A percentile compares a stretch with the other conserved stretches of the same genome.
phyloP scores from a whole-genome alignment of 2,329 filamentous ascomycete genomes.

The Aspergillus awamori region DNA sequence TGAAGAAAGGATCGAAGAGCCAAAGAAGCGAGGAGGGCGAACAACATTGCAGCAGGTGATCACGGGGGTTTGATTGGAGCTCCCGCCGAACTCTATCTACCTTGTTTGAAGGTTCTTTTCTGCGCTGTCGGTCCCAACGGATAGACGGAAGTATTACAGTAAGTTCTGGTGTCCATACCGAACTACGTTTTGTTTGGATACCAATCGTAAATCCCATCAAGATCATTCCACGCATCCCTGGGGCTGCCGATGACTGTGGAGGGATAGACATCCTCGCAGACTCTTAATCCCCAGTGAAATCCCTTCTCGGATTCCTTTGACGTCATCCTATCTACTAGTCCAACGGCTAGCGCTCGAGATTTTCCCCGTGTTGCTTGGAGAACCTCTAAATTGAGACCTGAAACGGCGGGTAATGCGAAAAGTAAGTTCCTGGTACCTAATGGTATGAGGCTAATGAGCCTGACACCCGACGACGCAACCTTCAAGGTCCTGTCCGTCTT shows the following conservation, averaged over 20 bases:
- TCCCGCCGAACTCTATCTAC: conserved; percentile 8
- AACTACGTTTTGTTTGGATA: background rate
- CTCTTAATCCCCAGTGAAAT: background rate
- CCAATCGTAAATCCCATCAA: background rate
- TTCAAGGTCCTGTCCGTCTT: background rate
- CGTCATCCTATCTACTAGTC: conserved; percentile 12
- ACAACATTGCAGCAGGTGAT: conserved; percentile 17
- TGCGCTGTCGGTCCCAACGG: background rate
- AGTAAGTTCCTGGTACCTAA: conserved; percentile 10
- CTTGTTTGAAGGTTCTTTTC: background rate
- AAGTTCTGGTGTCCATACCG: background rate
- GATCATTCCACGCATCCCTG: background rate
- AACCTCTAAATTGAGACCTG: conserved; percentile 2
- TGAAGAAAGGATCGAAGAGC: conserved; percentile 13
- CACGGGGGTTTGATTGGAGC: conserved; percentile 10
- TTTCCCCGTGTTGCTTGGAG: conserved; percentile 1
- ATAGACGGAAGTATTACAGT: background rate
- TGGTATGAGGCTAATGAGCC: conserved; percentile 4
- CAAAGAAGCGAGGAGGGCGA: conserved; percentile 19
- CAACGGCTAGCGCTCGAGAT: conserved; percentile 7
- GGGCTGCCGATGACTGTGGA: background rate
- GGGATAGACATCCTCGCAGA: background rate
- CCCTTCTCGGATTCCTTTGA: conserved; percentile 15
- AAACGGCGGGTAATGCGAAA: conserved; percentile 9
- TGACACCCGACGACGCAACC: background rate